These are phyloP conservation scores for Dactylellina parvicollis DNA, from an alignment of 2,329 filamentous ascomycete genomes.

Conservation along the genomic window DNA sequence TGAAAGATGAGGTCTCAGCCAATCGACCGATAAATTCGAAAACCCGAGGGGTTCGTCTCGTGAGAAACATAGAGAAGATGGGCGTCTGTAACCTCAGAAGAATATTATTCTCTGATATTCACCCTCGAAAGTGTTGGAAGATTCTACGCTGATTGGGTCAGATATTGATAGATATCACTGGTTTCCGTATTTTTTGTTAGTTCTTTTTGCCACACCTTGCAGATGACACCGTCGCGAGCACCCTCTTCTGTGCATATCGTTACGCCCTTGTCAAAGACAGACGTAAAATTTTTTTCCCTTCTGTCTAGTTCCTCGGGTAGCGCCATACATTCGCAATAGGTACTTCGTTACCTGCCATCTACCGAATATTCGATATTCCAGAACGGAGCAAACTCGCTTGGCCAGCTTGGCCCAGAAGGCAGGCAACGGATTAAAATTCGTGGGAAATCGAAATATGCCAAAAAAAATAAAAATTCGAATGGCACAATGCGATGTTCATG, in stretches of 20 bases:
- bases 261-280: constrained; percentile 18
- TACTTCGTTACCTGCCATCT: background rate
- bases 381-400: constrained; percentile 44
- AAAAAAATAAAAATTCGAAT: constrained; percentile 17
- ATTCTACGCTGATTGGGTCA: too few relatives aligned
- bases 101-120: background rate
- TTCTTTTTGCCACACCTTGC: constrained; percentile 50
- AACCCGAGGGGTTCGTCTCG: constrained; percentile 15
- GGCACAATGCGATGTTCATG: background rate
- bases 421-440: constrained; percentile 8
- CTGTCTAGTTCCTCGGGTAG: constrained; percentile 20
- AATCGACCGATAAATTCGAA: constrained; percentile 31
- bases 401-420: constrained; percentile 41
- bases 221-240: constrained; percentile 39
- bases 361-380: constrained; percentile 51
- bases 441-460: constrained; percentile 1
- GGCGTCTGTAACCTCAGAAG: background rate
- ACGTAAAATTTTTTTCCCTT: constrained; percentile 11
- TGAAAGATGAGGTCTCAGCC: constrained; percentile 27
- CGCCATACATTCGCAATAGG: constrained; percentile 52
- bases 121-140: too few relatives aligned
- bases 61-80: background rate
- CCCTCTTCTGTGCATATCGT: constrained; percentile 33
- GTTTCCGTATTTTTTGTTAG: too few relatives aligned
- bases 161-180: too few relatives aligned